A percentile compares a stretch with the other conserved stretches of the same genome.
Conservation (phyloP, 2,329 filamentous ascomycete genomes). For the Microdochium trichocladiopsis region DNA sequence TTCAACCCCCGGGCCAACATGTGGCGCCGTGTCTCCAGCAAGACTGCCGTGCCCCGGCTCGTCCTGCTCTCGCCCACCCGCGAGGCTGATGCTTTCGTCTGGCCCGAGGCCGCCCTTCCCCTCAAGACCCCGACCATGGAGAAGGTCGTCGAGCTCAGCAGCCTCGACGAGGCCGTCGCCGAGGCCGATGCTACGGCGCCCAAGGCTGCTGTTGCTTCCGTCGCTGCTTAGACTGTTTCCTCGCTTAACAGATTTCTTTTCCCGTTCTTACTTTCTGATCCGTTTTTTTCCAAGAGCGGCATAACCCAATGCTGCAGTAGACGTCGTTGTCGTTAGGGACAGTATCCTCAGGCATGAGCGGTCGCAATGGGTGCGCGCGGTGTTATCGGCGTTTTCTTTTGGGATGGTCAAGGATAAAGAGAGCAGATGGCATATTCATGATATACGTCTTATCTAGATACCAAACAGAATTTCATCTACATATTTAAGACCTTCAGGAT, state of each 20-base stretch:
- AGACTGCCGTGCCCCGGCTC: slow-evolving; percentile 36
- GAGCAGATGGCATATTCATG: too few relatives aligned
- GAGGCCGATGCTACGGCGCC: neutral
- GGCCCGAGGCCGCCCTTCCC: slow-evolving; percentile 51
- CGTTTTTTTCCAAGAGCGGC: too few relatives aligned
- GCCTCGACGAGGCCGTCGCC: slow-evolving; percentile 2
- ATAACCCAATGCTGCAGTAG: too few relatives aligned
- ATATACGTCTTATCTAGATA: too few relatives aligned
- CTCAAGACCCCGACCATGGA: slow-evolving; percentile 21
- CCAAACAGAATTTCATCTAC: too few relatives aligned
- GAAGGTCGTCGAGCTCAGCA: slow-evolving; percentile 7
- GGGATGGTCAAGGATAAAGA: too few relatives aligned
- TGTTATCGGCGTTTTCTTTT: too few relatives aligned
- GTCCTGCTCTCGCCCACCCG: slow-evolving; percentile 30
- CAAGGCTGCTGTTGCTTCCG: neutral
- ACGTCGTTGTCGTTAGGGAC: too few relatives aligned
- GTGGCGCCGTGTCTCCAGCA: slow-evolving; percentile 57
- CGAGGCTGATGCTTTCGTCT: slow-evolving; percentile 57
- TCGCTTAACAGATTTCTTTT: neutral
- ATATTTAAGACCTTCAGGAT: too few relatives aligned
- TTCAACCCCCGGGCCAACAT: slow-evolving; percentile 65
- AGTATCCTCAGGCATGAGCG: too few relatives aligned
- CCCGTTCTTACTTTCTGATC: too few relatives aligned
- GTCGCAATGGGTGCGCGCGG: too few relatives aligned
- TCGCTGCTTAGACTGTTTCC: neutral